Base-by-base conservation (phyloP, 1,139 yeast genomes). In the Candida glucosophila region DNA sequence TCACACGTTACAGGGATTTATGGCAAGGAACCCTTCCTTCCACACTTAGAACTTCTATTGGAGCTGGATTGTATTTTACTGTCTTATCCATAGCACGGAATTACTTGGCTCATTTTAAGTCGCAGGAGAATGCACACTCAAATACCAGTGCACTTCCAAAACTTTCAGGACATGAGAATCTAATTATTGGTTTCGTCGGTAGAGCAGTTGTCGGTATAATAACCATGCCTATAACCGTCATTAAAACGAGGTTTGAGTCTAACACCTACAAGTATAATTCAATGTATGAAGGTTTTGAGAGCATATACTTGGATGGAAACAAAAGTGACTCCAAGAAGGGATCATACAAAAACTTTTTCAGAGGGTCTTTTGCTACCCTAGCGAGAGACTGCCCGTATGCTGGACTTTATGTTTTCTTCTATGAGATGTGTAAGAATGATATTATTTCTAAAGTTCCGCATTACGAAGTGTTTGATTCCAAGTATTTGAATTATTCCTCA, bases 181-280 rank as follows among this genome's bases (percentile, higher is more conserved):
- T 88, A 30, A 33, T 72, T 4, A 66, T 88, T 1, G 98, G 98
- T 3, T 83, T 83, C 23, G 43, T 77, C 2, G 79, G 92, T 1
- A 62, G 98, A 30, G 88, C 90, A 0, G 36, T 71, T 2, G 95
- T 86, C 4, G 98, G 98, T 1, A 67, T 79, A 36, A 36, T 82
- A 12, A 85, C 95, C n/a, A 90, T 90, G 98, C 98, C 98, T 0
- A 72, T 90, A n/a, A 90, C 98, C 0, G 76, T 90, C n/a, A 56
- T 90, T 24, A 90, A 90, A 46, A 92, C 93, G 7, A 65, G 97
- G 23, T 86, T 71, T 43, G 97, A 90, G 52, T 77, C 86, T 5
- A 79, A 79, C 28, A 40, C 78, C 31, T 88, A 82, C 53, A 56
- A 69, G 25, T 86, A 86, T 50, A 65, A 58, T 22, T 74, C 93